These are phyloP conservation scores for Alisma plantagoaquatica DNA, from an alignment of 106 monocot genomes.

Conservation along the genomic window DNA sequence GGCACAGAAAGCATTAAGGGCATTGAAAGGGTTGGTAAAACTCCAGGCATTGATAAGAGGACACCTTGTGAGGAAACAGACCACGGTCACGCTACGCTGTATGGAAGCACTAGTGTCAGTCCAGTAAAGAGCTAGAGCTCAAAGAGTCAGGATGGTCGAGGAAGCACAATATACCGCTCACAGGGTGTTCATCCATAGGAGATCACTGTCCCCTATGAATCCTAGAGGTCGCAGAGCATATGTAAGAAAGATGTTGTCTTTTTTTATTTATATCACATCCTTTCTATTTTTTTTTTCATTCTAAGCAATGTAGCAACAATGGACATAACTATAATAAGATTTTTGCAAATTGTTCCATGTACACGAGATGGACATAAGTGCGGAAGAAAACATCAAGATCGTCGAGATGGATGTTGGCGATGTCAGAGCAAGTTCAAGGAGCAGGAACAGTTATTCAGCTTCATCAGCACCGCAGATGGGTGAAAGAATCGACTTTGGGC, in stretches of 20 bases:
- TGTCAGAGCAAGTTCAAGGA: no score
- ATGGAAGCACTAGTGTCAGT: conserved; percentile 17
- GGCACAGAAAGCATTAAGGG: conserved; percentile 57
- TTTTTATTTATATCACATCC: no score
- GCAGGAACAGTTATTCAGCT: no score
- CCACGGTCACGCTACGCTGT: not conserved
- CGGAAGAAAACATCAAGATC: conserved; percentile 44
- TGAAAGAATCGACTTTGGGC: no score
- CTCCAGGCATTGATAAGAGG: conserved; percentile 60
- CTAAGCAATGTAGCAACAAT: no score
- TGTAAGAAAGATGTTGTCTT: conserved; percentile 31
- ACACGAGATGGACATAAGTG: conserved; percentile 41
- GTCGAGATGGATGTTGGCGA: no score
- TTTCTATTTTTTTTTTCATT: no score
- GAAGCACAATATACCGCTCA: no score
- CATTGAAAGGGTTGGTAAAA: conserved; percentile 50
- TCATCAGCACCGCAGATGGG: no score
- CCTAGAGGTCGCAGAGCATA: conserved; percentile 23
- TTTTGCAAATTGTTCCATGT: no score
- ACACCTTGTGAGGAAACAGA: conserved; percentile 39
- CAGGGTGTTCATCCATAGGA: no score
- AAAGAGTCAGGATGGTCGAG: conserved; percentile 25
- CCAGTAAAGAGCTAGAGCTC: conserved; percentile 31
- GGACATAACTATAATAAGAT: no score
- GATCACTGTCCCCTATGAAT: conserved; percentile 23